Base-by-base conservation (phyloP, 1,139 yeast genomes). In the Kodamaea ohmeri region DNA sequence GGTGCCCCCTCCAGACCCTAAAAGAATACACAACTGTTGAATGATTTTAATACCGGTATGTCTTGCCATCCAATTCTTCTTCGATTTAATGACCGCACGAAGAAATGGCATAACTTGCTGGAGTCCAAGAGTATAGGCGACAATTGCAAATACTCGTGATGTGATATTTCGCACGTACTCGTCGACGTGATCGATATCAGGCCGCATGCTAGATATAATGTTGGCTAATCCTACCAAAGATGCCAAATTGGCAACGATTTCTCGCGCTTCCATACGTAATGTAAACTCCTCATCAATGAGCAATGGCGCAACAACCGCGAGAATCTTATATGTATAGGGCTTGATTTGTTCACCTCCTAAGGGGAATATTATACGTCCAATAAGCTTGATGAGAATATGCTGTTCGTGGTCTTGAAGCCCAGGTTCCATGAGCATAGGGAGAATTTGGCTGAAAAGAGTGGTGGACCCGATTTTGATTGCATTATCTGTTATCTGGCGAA, bases 11-110 rank as follows among this genome's bases (percentile, higher is more conserved):
- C 90, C 88, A 17, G 83, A 74, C 0, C 96, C 96, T 49, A 81
- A 61, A 19, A 82, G 55, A 1, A 77, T 59, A 11, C 95, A 83
- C 28, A 88, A 71, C 51, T 87, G 95, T 52, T 86, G 95, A 14
- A 89, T 72, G 13, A 81, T 78, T 50, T 79, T 83, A 13, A 82
- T 75, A 43, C 97, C 97, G 0, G 96, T 87, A 48, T 87, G 95
- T 35, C 95, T 77, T 1, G 95, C 90, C 49, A 78, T 78, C 94
- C 95, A 84, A 39, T 81, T 78, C 53, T 83, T 85, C 51, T 80
- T 82, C 0, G 96, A 84, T 39, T 73, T 73, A 39, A 94, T 81
- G 2, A 88, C 94, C 0, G 97, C 96, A 43, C 73, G 77, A 25
- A 92, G 58, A 55, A 92, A 89, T 0, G 97, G 97, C 12, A 92